Conservation (phyloP, 768 basidiomycete species). For the Collybiopsis luxurians region DNA sequence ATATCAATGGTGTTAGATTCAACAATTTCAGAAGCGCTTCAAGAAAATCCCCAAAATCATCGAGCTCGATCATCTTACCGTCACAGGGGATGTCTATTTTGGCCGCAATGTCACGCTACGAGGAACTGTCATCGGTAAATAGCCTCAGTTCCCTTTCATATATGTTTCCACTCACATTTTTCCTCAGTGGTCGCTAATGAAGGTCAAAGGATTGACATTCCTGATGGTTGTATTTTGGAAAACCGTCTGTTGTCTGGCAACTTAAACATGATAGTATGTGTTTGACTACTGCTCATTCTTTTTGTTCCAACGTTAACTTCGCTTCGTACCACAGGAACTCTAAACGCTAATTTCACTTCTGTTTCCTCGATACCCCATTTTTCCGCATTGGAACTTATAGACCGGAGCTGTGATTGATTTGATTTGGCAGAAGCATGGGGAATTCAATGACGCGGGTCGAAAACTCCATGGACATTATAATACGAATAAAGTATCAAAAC, state of each 20-base stretch:
- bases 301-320: background rate
- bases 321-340: background rate
- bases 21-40: constrained; percentile 92
- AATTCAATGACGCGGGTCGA: background rate
- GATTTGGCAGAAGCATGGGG: constrained; percentile 9
- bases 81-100: constrained; percentile 89
- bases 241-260: constrained; percentile 80
- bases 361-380: no score
- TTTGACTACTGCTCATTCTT: background rate
- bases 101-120: constrained; percentile 83
- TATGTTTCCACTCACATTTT: background rate
- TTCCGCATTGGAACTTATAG: background rate
- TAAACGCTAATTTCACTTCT: no score
- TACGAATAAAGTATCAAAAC: background rate
- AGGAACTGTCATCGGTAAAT: constrained; percentile 79
- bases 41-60: constrained; percentile 89
- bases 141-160: background rate
- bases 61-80: constrained; percentile 93
- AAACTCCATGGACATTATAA: background rate
- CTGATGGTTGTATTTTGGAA: constrained; percentile 71
- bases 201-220: constrained; percentile 71
- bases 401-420: background rate
- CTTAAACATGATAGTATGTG: constrained; percentile 71
- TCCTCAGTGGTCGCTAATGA: constrained; percentile 66
- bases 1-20: constrained; percentile 43